Evolutionary conservation across 371 early-diverging fungal species (phyloP), one percentile per base, ranked within the genome.

Genomic region (Lichtheimia hyalospora): DNA sequence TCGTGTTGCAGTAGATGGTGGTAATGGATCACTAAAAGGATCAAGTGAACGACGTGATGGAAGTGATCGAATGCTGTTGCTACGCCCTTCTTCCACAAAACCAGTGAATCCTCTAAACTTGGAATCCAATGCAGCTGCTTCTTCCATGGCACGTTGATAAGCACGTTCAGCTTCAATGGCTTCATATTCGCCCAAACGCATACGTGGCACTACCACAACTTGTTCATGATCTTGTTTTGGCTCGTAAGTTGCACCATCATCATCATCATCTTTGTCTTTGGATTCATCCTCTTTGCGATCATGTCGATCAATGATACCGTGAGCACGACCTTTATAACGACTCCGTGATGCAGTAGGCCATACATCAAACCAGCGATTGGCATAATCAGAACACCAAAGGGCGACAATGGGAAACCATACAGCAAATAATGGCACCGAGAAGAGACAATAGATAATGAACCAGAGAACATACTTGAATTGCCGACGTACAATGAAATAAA

Each of bases 391-490:
- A n/a, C 64, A 58, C 78, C 77, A 77, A 8, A 69, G 24, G 5
- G 78, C 72, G 14, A 74, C 48, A 7, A 81, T 16, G 3, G 81
- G 81, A 25, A 77, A 81, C 69, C 72, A 75, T 1, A 77, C 55
- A 15, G 61, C 64, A 62, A 74, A 81, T 2, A 81, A 54, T 1
- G 81, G 81, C 2, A 75, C 61, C 0, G 74, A 63, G 14, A 72
- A 43, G 3, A 75, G 40, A 55, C 77, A 70, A 44, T 81, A 77
- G 8, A 81, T 24, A 10, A 71, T 50, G 49, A 81, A 73, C 81
- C 77, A 81, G 2, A 75, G 16, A 3, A 77, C 69, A 49, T 81
- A 77, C 51, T 74, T 75, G 58, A 75, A 73, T 28, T 75, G 78
- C 1, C 72, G 63, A 20, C 74, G 58, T 6, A 75, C 46, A 2